phyloP scores from a whole-genome alignment of 768 basidiomycete genomes.

The Krasilnikovozyma curviuscula region DNA sequence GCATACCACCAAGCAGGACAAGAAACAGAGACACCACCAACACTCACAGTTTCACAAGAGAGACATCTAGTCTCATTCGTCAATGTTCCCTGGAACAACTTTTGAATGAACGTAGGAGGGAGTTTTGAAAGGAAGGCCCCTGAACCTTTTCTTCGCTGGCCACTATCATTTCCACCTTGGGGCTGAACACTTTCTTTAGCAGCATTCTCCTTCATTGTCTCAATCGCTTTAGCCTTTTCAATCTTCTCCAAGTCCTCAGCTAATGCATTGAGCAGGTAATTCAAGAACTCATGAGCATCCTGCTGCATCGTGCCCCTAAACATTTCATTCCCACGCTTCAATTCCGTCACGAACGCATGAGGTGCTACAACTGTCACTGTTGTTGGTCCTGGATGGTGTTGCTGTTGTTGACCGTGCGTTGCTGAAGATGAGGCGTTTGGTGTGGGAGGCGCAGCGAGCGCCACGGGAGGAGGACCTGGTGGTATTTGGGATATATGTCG shows the following conservation, averaged over 20 bases:
- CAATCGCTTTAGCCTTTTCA: constrained; percentile 27
- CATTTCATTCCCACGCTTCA: constrained; percentile 76
- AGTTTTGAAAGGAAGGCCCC: neutral
- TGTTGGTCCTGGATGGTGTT: too few relatives aligned
- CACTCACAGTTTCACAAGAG: constrained; percentile 82
- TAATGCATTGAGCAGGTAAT: constrained; percentile 77
- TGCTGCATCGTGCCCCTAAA: constrained; percentile 73
- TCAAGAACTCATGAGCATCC: constrained; percentile 95
- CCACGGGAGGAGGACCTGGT: constrained; percentile 21
- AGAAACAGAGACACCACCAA: neutral
- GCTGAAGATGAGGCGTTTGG: constrained; percentile 20
- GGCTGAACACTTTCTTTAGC: neutral
- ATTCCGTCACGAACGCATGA: constrained; percentile 75
- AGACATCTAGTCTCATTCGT: constrained; percentile 96
- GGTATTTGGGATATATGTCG: too few relatives aligned
- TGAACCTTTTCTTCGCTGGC: neutral
- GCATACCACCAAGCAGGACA: neutral
- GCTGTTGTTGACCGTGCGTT: too few relatives aligned
- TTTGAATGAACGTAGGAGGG: constrained; percentile 56
- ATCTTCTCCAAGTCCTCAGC: constrained; percentile 80
- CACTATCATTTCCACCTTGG: neutral
- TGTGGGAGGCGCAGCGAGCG: constrained; percentile 21
- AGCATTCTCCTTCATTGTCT: constrained; percentile 1
- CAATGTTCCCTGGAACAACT: constrained; percentile 75
- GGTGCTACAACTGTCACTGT: constrained; percentile 68